Base-by-base conservation (phyloP, 257 asterid genomes). In the Avicennia marina region DNA sequence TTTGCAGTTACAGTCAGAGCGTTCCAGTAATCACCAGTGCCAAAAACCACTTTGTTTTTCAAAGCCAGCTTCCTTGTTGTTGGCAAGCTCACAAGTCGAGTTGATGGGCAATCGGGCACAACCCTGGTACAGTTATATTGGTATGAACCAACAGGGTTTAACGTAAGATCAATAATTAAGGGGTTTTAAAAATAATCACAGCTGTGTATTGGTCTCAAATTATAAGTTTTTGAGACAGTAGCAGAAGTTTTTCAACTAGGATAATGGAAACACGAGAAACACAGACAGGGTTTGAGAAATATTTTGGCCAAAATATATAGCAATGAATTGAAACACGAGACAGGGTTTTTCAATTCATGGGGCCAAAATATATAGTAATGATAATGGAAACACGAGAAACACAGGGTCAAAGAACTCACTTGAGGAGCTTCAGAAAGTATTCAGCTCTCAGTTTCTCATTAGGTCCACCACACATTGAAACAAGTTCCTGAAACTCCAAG, bases 1-100 rank as follows among this genome's bases (percentile, higher is more conserved):
- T 91, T 91, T 44, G 98, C 96, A 21, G 95, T 91, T 66, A 85
- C 72, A 26, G 96, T 91, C 45, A 86, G 94, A 58, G 95, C 94
- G 62, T 61, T 69, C 88, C 89, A 85, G 63, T 68, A 67, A 58
- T 91, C 98, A 36, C 98, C 98, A 7, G 95, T 91, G 46, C 98
- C 98, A 71, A 91, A 88, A 36, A 78, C 89, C 70, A 88, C 82
- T 65, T 91, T 91, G 84, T 88, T 88, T 71, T 91, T 91, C 57
- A 76, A 42, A 62, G 90, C 90, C 75, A 91, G 78, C 71, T 88
- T 91, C 73, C 98, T 79, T 56, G 96, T 85, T 33, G 89, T 79
- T 5, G 86, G 94, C 60, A 91, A 90, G 83, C 79, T 69, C 74
- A 68, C 69, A 71, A 88, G 44, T 42, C 98, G 85, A 33, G 71